A percentile compares a stretch with the other conserved stretches of the same genome.
phyloP scores from a whole-genome alignment of 139 green algal genomes.

The Diplosphaera chodatii region DNA sequence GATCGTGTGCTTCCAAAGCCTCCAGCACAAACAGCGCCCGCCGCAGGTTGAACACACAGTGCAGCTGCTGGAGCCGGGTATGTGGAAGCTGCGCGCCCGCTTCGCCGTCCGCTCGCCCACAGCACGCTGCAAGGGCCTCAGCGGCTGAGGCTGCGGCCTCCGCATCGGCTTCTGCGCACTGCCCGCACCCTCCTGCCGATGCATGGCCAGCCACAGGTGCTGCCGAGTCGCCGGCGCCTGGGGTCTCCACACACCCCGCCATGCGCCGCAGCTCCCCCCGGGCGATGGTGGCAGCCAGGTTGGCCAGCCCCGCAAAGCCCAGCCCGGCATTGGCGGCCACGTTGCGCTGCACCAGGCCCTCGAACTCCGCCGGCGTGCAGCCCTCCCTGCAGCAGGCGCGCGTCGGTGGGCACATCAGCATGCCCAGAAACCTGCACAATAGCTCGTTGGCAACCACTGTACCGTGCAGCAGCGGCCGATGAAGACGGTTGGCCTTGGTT shows the following conservation, averaged over 20 bases:
- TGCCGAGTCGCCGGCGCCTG: background rate
- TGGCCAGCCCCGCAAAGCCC: conserved; percentile 28
- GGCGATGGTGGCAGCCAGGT: conserved; percentile 23
- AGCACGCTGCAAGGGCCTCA: no score
- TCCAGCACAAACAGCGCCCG: background rate
- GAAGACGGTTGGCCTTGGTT: no score
- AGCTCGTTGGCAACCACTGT: no score
- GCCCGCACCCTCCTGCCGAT: no score
- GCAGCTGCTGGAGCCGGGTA: no score
- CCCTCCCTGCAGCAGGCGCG: background rate
- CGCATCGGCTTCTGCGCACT: no score
- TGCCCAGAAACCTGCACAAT: no score
- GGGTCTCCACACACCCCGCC: background rate
- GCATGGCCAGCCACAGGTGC: background rate
- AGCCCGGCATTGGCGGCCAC: conserved; percentile 52
- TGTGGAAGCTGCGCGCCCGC: no score
- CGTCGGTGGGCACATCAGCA: background rate
- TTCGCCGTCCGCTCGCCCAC: no score
- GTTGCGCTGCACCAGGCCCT: conserved; percentile 62
- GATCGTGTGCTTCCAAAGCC: background rate
- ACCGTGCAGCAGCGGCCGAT: background rate
- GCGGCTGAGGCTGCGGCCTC: no score
- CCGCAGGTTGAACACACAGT: background rate
- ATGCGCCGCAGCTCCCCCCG: background rate
- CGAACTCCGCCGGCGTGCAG: conserved; percentile 51